These are phyloP conservation scores for Macrocystidia cucumis DNA, from an alignment of 1,284 basidiomycete species.

Conservation along the genomic window DNA sequence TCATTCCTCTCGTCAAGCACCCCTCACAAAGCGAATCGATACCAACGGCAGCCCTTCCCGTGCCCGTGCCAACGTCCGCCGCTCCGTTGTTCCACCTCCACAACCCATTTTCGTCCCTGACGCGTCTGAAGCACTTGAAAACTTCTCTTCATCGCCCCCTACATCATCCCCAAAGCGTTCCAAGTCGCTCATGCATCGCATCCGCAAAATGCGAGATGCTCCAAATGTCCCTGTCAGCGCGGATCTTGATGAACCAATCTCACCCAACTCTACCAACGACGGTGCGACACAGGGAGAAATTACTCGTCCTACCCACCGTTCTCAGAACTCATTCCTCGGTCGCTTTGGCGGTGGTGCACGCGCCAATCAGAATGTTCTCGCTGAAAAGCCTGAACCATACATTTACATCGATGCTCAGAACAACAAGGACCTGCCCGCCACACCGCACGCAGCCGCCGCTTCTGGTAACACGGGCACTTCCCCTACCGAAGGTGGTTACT, in stretches of 20 bases:
- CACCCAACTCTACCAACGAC: conserved; percentile 41
- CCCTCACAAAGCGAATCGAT: no score
- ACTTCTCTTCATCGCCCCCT: conserved; percentile 23
- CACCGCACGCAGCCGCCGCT: conserved; percentile 16
- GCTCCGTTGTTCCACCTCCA: conserved; percentile 60
- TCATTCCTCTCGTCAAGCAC: conserved; percentile 23
- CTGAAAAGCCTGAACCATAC: conserved; percentile 45
- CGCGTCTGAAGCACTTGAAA: conserved; percentile 27
- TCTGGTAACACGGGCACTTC: conserved; percentile 29
- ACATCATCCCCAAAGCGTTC: conserved; percentile 51
- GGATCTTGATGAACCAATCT: conserved; percentile 36
- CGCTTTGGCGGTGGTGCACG: conserved; percentile 41
- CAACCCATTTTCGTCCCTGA: conserved; percentile 70
- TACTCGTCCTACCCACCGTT: conserved; percentile 51
- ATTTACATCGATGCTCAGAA: conserved; percentile 56
- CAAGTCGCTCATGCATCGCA: conserved; percentile 77
- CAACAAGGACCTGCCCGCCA: conserved; percentile 55
- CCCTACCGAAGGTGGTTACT: conserved; percentile 34
- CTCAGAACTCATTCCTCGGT: conserved; percentile 70
- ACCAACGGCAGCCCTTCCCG: conserved; percentile 14
- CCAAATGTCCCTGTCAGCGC: conserved; percentile 71
- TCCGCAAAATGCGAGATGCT: conserved; percentile 75
- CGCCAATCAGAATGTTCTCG: conserved; percentile 24
- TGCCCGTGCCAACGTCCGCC: conserved; percentile 27
- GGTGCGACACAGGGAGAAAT: conserved; percentile 11